Percentiles rank a stretch among this genome's conserved stretches.
These are phyloP conservation scores for Cystobasidium sp. DNA, from an alignment of 1,284 basidiomycete species.

Conservation along the genomic window DNA sequence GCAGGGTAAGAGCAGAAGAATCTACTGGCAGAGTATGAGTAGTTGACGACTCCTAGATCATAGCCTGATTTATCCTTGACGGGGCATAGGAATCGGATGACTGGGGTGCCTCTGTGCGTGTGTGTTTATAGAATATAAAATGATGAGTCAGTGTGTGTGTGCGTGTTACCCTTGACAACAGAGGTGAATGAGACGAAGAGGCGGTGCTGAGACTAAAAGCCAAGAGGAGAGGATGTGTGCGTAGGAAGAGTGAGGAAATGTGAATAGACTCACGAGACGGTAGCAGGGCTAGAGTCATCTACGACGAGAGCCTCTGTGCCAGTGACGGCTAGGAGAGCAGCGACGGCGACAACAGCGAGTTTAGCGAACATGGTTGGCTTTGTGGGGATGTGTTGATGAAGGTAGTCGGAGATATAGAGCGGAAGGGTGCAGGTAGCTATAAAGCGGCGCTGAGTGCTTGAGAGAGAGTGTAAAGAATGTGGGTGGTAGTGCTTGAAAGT, in stretches of 20 bases:
- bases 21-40: not conserved
- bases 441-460: not conserved
- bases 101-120: slow-evolving; percentile 3
- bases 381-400: not conserved
- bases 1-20: slow-evolving; percentile 18
- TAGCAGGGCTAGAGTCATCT: too few species aligned
- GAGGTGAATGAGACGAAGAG: too few species aligned
- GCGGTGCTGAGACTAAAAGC: too few species aligned
- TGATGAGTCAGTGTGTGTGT: not conserved
- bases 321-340: not conserved
- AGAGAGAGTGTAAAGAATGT: slow-evolving; percentile 7
- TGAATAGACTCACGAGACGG: too few species aligned
- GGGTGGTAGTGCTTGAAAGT: not conserved
- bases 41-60: not conserved
- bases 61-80: slow-evolving; percentile 3
- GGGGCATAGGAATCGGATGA: slow-evolving; percentile 6
- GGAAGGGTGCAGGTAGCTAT: too few species aligned
- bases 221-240: too few species aligned
- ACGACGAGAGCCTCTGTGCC: too few species aligned
- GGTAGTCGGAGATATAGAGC: not conserved
- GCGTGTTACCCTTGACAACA: not conserved
- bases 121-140: not conserved
- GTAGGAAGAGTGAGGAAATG: too few species aligned
- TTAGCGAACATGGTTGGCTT: slow-evolving; percentile 5
- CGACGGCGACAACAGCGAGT: not conserved